A percentile compares a stretch with the other conserved stretches of the same genome.
Conservation (phyloP, 768 basidiomycete species). For the Agaricus blazei region DNA sequence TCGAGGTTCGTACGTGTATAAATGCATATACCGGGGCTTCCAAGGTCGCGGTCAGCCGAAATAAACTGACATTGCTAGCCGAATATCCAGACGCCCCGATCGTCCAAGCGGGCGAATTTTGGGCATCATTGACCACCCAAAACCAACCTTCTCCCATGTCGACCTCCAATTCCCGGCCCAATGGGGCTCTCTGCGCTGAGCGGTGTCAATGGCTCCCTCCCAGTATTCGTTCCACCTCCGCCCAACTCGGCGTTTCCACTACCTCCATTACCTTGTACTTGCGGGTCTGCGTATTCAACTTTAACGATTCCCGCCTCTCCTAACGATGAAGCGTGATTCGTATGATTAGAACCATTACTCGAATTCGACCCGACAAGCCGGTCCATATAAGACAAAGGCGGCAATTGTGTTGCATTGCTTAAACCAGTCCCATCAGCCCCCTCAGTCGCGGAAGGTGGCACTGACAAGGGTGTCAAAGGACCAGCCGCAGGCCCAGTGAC, state of each 20-base stretch:
- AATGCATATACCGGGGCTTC: neutral
- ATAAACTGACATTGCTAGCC: neutral
- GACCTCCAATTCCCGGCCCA: slow-evolving; percentile 4
- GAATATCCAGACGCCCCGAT: neutral
- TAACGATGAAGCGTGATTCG: neutral
- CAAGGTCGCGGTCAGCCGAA: neutral
- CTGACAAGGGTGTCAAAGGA: slow-evolving; percentile 8
- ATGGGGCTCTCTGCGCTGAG: slow-evolving; percentile 9
- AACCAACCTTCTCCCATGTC: neutral
- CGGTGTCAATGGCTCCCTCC: slow-evolving; percentile 9
- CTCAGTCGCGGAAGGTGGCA: slow-evolving; percentile 4
- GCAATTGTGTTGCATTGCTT: slow-evolving; percentile 5
- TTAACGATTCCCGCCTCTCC: neutral
- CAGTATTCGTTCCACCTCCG: neutral
- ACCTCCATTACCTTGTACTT: neutral
- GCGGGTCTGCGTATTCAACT: neutral
- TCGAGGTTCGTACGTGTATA: neutral
- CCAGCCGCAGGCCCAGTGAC: slow-evolving; percentile 9
- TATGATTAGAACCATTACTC: neutral
- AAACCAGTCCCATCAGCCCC: neutral
- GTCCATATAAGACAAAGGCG: slow-evolving; percentile 10
- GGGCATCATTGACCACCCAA: neutral
- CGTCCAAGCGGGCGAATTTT: neutral
- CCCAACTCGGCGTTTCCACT: neutral
- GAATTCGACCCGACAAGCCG: neutral